Conservation (phyloP, 1,139 yeast species). For the Suhomyces atakaporum region DNA sequence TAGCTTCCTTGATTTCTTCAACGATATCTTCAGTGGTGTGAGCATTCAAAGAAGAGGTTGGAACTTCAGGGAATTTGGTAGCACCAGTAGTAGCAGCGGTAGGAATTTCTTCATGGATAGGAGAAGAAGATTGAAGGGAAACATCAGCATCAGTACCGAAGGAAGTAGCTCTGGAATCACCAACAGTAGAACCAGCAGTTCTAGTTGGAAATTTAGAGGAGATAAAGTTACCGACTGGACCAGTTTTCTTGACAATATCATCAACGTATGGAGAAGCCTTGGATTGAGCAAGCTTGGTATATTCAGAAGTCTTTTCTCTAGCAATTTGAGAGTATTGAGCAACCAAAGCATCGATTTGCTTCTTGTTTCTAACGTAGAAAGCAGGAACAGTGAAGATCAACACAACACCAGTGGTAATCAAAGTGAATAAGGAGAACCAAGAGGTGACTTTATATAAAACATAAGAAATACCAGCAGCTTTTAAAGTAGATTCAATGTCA, state of each 20-base stretch:
- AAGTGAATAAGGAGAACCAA: slow-evolving; percentile 71
- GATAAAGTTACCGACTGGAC: slow-evolving; percentile 64
- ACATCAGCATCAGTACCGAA: slow-evolving; percentile 30
- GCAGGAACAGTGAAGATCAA: slow-evolving; percentile 75
- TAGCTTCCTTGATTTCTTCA: slow-evolving; percentile 16
- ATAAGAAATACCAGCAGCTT: slow-evolving; percentile 68
- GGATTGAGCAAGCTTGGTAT: slow-evolving; percentile 51
- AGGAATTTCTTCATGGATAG: slow-evolving; percentile 15
- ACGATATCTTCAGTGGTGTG: slow-evolving; percentile 15
- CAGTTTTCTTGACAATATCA: slow-evolving; percentile 54
- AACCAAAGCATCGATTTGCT: slow-evolving; percentile 76
- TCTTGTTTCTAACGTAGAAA: slow-evolving; percentile 71
- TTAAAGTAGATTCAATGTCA: slow-evolving; percentile 67
- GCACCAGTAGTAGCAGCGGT: slow-evolving; percentile 36
- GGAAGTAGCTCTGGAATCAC: slow-evolving; percentile 40
- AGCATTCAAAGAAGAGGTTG: slow-evolving; percentile 27
- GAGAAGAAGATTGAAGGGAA: slow-evolving; percentile 11
- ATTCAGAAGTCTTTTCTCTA: slow-evolving; percentile 57
- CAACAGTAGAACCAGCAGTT: slow-evolving; percentile 73
- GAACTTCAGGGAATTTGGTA: slow-evolving; percentile 52
- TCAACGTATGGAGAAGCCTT: slow-evolving; percentile 53
- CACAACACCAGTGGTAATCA: slow-evolving; percentile 59
- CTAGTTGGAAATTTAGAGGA: slow-evolving; percentile 64
- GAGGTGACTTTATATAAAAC: slow-evolving; percentile 73
- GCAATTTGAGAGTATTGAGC: slow-evolving; percentile 57